A percentile compares a stretch with the other conserved stretches of the same genome.
These are phyloP conservation scores for Penicillium sp. DNA, from an alignment of 2,329 filamentous ascomycete species.

Conservation along the genomic window DNA sequence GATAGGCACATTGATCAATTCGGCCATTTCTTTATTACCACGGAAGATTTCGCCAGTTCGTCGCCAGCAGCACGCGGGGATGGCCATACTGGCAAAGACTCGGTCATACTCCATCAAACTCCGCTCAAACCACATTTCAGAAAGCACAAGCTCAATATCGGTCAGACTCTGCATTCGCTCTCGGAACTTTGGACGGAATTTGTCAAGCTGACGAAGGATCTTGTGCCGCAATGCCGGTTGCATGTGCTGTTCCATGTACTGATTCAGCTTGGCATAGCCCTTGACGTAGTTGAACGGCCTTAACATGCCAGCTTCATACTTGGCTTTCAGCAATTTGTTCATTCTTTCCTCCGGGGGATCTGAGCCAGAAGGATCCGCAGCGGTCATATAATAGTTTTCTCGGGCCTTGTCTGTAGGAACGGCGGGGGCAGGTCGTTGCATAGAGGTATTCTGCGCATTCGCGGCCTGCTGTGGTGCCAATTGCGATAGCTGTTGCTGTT, in stretches of 20 bases:
- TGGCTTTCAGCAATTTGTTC: conserved; percentile 88
- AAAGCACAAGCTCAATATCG: conserved; percentile 88
- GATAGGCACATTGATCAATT: conserved; percentile 88
- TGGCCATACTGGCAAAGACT: conserved; percentile 97
- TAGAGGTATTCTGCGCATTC: conserved; percentile 46
- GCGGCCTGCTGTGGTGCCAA: conserved; percentile 20
- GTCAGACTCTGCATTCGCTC: conserved; percentile 90
- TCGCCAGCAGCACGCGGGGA: conserved; percentile 95
- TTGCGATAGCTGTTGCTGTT: conserved; percentile 26
- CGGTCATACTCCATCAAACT: conserved; percentile 97
- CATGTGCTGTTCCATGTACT: conserved; percentile 89
- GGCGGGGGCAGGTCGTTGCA: conserved; percentile 59
- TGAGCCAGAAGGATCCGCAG: conserved; percentile 86
- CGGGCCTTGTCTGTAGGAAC: conserved; percentile 64
- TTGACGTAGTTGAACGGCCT: conserved; percentile 99
- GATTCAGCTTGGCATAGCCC: conserved; percentile 82
- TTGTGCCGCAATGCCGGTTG: conserved; percentile 78
- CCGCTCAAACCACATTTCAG: conserved; percentile 99
- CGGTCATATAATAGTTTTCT: conserved; percentile 91
- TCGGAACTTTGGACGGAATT: conserved; percentile 91
- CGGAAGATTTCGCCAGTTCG: conserved; percentile 95
- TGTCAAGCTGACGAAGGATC: conserved; percentile 84
- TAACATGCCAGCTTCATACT: conserved; percentile 90
- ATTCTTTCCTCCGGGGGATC: conserved; percentile 89
- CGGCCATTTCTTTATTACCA: conserved; percentile 98